These are phyloP conservation scores for Pythium angustatum DNA, from an alignment of 352 stramenopile species.

Conservation along the genomic window DNA sequence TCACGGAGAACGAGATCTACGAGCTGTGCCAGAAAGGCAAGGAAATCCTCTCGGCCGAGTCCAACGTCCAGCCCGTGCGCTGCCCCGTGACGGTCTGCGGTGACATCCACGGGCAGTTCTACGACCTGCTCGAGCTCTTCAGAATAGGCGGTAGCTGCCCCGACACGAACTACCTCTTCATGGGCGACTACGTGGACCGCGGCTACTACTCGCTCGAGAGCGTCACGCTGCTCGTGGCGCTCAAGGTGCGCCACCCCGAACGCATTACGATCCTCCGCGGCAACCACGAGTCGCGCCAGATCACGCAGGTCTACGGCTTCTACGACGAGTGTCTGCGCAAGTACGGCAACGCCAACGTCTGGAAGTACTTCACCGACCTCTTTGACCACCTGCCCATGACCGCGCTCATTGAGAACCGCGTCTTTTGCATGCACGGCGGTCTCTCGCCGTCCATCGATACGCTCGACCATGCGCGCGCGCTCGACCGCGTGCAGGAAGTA, in stretches of 20 bases:
- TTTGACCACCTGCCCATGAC: constrained; percentile 90
- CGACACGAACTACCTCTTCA: constrained; percentile 92
- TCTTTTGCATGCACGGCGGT: constrained; percentile 90
- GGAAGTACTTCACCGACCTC: constrained; percentile 90
- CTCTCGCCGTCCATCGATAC: constrained; percentile 89
- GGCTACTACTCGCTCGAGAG: constrained; percentile 89
- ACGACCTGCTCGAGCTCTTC: constrained; percentile 89
- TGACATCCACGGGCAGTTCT: constrained; percentile 91
- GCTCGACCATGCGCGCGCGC: constrained; percentile 79
- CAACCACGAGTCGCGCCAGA: constrained; percentile 66
- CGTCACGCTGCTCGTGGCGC: constrained; percentile 77
- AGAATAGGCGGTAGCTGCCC: constrained; percentile 85
- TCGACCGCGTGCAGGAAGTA: constrained; percentile 87
- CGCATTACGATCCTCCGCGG: constrained; percentile 81
- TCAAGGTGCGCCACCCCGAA: constrained; percentile 86
- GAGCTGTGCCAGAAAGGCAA: constrained; percentile 89
- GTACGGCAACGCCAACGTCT: constrained; percentile 87
- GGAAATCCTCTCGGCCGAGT: constrained; percentile 85
- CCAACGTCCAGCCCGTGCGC: constrained; percentile 83
- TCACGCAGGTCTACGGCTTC: constrained; percentile 67
- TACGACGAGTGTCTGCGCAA: constrained; percentile 76
- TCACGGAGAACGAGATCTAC: constrained; percentile 89
- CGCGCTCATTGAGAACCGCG: constrained; percentile 86
- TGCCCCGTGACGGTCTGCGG: constrained; percentile 88
- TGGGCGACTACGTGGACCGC: constrained; percentile 90